phyloP scores from a whole-genome alignment of 2,329 filamentous ascomycete genomes.

The Paramyrothecium sp. region DNA sequence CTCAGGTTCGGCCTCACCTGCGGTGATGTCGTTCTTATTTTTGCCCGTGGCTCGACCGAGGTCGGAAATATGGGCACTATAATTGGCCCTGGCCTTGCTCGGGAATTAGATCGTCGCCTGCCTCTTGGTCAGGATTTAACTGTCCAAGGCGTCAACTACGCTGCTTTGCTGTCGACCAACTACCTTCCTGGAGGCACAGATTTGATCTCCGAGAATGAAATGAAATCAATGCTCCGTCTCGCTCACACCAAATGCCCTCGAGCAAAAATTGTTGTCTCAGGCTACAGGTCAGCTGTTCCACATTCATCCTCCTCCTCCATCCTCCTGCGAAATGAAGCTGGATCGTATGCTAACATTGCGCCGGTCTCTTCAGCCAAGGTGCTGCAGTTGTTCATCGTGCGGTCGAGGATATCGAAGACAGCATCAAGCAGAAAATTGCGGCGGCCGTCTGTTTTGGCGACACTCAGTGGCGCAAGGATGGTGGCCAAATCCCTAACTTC shows the following conservation, averaged over 20 bases:
- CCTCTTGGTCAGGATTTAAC: conserved; percentile 11
- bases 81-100: conserved; percentile 16
- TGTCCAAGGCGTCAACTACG: conserved; percentile 30
- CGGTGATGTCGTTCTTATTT: conserved; percentile 18
- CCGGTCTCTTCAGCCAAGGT: conserved; percentile 23
- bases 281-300: conserved; percentile 24
- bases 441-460: conserved; percentile 22
- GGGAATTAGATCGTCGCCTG: conserved; percentile 14
- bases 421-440: conserved; percentile 19
- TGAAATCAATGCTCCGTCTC: conserved; percentile 28
- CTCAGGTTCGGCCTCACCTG: conserved; percentile 5
- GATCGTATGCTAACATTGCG: background rate
- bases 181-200: conserved; percentile 28
- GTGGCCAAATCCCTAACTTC: conserved; percentile 33
- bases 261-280: conserved; percentile 32
- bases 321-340: background rate
- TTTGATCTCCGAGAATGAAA: conserved; percentile 28
- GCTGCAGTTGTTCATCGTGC: conserved; percentile 23
- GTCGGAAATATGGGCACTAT: conserved; percentile 18
- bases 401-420: conserved; percentile 19
- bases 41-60: conserved; percentile 20
- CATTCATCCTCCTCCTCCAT: background rate
- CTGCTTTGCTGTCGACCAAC: conserved; percentile 30
- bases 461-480: conserved; percentile 26
- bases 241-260: conserved; percentile 34